phyloP scores from a whole-genome alignment of 2,329 filamentous ascomycete genomes.

The Tothia fuscella region DNA sequence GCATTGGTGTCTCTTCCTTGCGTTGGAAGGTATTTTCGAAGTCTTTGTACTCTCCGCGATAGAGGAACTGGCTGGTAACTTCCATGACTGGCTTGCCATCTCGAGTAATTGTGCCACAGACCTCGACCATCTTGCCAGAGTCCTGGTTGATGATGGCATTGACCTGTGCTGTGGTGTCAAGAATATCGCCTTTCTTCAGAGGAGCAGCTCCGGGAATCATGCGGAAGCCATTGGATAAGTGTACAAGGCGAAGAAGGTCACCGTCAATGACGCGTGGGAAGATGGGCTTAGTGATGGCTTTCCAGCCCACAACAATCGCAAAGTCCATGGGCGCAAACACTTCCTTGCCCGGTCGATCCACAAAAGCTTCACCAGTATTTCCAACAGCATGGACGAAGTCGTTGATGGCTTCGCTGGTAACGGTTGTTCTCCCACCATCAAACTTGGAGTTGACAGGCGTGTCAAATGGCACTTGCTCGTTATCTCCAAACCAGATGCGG shows the following conservation, averaged over 20 bases:
- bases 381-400: slow-evolving; percentile 99
- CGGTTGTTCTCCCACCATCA: slow-evolving; percentile 74
- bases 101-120: slow-evolving; percentile 90
- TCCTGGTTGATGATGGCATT: slow-evolving; percentile 98
- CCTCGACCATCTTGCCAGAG: slow-evolving; percentile 98
- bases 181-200: slow-evolving; percentile 85
- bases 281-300: slow-evolving; percentile 98
- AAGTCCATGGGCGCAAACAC: slow-evolving; percentile 98
- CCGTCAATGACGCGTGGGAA: slow-evolving; percentile 95
- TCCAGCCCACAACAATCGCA: slow-evolving; percentile 95
- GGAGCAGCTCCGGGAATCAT: slow-evolving; percentile 95
- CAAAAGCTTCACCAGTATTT: slow-evolving; percentile 94
- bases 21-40: slow-evolving; percentile 98
- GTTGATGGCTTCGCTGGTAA: slow-evolving; percentile 87
- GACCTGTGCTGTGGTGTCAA: slow-evolving; percentile 88
- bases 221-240: slow-evolving; percentile 93
- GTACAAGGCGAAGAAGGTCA: slow-evolving; percentile 88
- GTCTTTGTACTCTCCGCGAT: slow-evolving; percentile 84
- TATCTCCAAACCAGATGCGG: slow-evolving; percentile 79
- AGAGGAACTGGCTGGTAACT: slow-evolving; percentile 95
- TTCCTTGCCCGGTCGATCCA: slow-evolving; percentile 86
- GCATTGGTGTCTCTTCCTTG: slow-evolving; percentile 90
- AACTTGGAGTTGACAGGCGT: slow-evolving; percentile 77
- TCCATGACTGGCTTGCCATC: slow-evolving; percentile 86
- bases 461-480: slow-evolving; percentile 73